phyloP scores from a whole-genome alignment of 371 early-diverging fungal genomes.

The Choanephora cucurbitarum region DNA sequence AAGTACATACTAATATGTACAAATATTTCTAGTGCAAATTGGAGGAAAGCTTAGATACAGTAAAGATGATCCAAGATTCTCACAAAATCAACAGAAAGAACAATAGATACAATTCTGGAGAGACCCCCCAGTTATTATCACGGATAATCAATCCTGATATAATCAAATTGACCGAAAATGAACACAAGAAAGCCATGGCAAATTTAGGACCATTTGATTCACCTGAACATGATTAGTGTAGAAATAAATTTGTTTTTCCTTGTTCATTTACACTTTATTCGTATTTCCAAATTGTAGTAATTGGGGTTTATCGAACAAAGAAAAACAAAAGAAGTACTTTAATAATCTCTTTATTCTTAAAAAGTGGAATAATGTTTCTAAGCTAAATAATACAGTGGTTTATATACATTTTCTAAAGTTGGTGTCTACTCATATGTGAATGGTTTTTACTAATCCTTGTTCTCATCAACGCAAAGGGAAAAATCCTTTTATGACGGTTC shows the following conservation, averaged over 20 bases:
- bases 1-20: slow-evolving; percentile 15
- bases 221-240: slow-evolving; percentile 14
- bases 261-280: too few relatives aligned
- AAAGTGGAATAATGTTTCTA: too few relatives aligned
- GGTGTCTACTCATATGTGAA: too few relatives aligned
- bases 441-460: too few relatives aligned
- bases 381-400: too few relatives aligned
- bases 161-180: slow-evolving; percentile 17
- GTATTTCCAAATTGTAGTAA: too few relatives aligned
- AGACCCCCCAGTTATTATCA: slow-evolving; percentile 8
- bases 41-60: slow-evolving; percentile 18
- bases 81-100: slow-evolving; percentile 16
- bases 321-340: not conserved
- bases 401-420: too few relatives aligned
- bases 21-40: slow-evolving; percentile 16
- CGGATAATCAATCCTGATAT: slow-evolving; percentile 11
- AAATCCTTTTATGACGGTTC: too few relatives aligned
- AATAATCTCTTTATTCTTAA: not conserved
- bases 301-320: not conserved
- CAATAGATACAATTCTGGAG: slow-evolving; percentile 16
- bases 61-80: slow-evolving; percentile 15
- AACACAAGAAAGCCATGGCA: slow-evolving; percentile 16
- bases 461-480: too few relatives aligned
- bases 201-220: slow-evolving; percentile 17
- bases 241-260: too few relatives aligned